Conservation (phyloP, 352 stramenopile genomes). For the Saprolegnia diclina region DNA sequence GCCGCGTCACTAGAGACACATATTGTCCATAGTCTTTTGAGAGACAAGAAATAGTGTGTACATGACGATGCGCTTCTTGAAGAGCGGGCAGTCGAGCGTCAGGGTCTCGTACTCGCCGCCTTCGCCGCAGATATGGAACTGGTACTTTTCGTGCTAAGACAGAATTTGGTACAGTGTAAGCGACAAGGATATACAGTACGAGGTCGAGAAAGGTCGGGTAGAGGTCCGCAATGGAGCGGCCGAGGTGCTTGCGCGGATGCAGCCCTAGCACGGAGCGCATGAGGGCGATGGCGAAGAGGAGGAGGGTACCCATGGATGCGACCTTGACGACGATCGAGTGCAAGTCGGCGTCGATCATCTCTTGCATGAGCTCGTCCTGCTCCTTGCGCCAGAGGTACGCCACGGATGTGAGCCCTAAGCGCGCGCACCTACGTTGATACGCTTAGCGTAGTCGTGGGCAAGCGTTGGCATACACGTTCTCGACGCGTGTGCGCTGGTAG, state of each 20-base stretch:
- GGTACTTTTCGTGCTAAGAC: conserved; percentile 88
- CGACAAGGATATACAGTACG: conserved; percentile 28
- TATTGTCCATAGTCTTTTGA: conserved; percentile 18
- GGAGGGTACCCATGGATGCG: conserved; percentile 76
- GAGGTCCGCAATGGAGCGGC: conserved; percentile 82
- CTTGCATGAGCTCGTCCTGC: conserved; percentile 87
- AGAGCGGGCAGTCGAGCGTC: conserved; percentile 95
- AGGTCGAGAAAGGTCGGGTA: conserved; percentile 87
- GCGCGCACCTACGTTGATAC: conserved; percentile 57
- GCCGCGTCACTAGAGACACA: conserved; percentile 64
- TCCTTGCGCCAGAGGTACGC: conserved; percentile 94
- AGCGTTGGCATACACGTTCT: conserved; percentile 84
- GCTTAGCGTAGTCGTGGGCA: not conserved
- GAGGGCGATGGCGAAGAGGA: not conserved
- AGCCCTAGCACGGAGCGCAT: conserved; percentile 36
- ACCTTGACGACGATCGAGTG: conserved; percentile 97
- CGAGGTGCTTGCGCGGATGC: conserved; percentile 75
- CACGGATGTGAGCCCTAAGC: conserved; percentile 92
- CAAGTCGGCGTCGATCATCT: conserved; percentile 93
- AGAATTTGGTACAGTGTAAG: not conserved
- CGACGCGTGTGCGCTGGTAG: conserved; percentile 98
- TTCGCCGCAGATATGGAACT: conserved; percentile 98
- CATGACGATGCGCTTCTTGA: conserved; percentile 91
- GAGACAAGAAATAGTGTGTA: conserved; percentile 40
- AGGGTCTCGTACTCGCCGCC: conserved; percentile 99